Evolutionary conservation across 73 alveolate genomes (phyloP).

Genomic region (Stentor roeselii): DNA sequence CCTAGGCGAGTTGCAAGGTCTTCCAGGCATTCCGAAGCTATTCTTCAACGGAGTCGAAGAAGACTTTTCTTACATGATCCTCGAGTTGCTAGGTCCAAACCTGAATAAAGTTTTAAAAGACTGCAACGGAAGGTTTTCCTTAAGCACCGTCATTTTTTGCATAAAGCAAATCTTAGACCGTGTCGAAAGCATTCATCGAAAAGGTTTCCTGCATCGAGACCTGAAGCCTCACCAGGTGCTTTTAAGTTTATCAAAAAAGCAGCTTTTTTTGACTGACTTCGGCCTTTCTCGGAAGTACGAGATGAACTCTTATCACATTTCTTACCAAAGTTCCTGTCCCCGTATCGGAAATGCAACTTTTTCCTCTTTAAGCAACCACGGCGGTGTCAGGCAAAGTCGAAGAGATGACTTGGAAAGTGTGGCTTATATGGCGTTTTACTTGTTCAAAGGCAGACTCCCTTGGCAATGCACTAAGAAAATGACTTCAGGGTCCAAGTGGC

Average conservation of each 20-base stretch:
- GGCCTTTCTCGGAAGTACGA: conserved; percentile 15
- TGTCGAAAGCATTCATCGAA: conserved; percentile 57
- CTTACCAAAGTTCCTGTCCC: conserved; percentile 15
- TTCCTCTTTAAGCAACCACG: conserved; percentile 12
- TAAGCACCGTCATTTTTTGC: conserved; percentile 23
- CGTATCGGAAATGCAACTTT: conserved; percentile 19
- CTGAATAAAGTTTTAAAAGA: conserved; percentile 24
- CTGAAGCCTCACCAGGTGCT: conserved; percentile 58
- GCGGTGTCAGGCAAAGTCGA: conserved; percentile 27
- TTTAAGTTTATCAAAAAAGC: background rate
- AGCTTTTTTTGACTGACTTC: background rate
- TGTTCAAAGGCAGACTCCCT: conserved; percentile 40
- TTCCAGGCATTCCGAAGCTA: conserved; percentile 34
- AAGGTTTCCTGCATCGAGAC: conserved; percentile 53
- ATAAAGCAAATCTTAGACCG: conserved; percentile 29
- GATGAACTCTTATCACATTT: background rate
- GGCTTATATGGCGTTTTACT: conserved; percentile 34
- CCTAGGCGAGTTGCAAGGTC: background rate
- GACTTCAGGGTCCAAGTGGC: background rate
- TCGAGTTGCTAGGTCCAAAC: conserved; percentile 38
- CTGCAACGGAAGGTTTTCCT: conserved; percentile 32
- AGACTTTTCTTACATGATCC: conserved; percentile 22
- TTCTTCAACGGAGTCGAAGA: conserved; percentile 26
- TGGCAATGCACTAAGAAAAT: conserved; percentile 27
- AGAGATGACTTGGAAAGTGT: conserved; percentile 58